Evolutionary conservation across 768 basidiomycete species (phyloP).

Genomic region (Cubamyces sp.): DNA sequence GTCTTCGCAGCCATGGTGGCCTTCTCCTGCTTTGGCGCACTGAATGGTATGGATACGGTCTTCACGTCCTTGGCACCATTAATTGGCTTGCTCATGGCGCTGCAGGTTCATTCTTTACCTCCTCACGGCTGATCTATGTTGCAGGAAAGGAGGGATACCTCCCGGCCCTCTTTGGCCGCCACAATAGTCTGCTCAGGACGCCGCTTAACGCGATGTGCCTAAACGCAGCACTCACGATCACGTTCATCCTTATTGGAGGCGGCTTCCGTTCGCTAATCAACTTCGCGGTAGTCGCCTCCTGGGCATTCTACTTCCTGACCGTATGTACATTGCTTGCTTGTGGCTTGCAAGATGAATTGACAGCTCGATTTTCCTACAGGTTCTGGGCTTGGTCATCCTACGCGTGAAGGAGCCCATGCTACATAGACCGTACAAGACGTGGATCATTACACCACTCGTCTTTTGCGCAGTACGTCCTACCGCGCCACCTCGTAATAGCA

Average conservation of each 20-base stretch:
- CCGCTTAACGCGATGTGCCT: conserved; percentile 88
- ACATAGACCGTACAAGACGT: conserved; percentile 90
- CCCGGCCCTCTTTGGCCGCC: conserved; percentile 78
- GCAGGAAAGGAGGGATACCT: conserved; percentile 89
- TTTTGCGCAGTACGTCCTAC: conserved; percentile 76
- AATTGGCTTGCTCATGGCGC: not conserved
- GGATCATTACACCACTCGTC: conserved; percentile 85
- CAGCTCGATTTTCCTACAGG: conserved; percentile 45
- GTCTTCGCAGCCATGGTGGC: conserved; percentile 92
- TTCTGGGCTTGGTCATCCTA: conserved; percentile 85
- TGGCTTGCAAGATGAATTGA: not conserved
- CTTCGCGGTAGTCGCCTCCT: conserved; percentile 85
- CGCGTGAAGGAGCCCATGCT: conserved; percentile 90
- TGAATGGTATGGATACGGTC: conserved; percentile 67
- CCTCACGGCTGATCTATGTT: conserved; percentile 84
- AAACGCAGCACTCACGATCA: conserved; percentile 72
- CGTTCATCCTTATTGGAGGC: conserved; percentile 84
- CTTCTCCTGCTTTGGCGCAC: conserved; percentile 92
- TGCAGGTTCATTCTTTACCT: conserved; percentile 70
- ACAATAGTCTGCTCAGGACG: conserved; percentile 77
- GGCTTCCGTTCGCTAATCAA: conserved; percentile 90
- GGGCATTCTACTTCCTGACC: conserved; percentile 88
- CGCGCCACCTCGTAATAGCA: not conserved
- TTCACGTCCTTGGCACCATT: too few species aligned
- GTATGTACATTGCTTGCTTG: conserved; percentile 42